Conservation (phyloP, 805 yeast species). For the Naumovozyma castellii region DNA sequence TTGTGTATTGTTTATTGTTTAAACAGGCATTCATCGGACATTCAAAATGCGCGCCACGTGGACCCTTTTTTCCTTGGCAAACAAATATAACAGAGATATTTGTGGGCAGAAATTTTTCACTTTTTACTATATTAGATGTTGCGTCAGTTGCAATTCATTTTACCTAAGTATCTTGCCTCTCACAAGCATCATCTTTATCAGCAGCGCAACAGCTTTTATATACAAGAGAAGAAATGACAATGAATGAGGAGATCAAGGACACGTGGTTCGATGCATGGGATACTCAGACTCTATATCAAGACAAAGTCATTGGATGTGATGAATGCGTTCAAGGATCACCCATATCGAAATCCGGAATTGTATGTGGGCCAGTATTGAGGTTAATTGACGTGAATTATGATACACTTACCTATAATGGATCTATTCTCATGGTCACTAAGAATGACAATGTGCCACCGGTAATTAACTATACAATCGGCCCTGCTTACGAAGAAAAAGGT, state of each 20-base stretch:
- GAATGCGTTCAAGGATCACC: constrained; percentile 17
- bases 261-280: constrained; percentile 24
- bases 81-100: no score
- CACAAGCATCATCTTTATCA: no score
- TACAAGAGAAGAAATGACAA: no score
- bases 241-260: not conserved
- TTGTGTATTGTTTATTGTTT: no score
- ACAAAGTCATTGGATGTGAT: constrained; percentile 15
- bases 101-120: no score
- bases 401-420: constrained; percentile 48
- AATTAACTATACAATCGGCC: constrained; percentile 9
- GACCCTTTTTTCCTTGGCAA: no score
- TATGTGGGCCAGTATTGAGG: constrained; percentile 72
- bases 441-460: constrained; percentile 32
- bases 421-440: constrained; percentile 51
- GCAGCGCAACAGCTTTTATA: no score
- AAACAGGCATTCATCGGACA: no score
- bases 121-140: no score
- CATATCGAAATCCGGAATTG: constrained; percentile 18
- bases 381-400: constrained; percentile 54
- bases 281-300: constrained; percentile 13
- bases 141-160: no score
- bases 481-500: constrained; percentile 2
- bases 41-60: no score
- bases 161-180: no score